Evolutionary conservation across 768 basidiomycete genomes (phyloP), one percentile per base, ranked within the genome.

Genomic region (Termitomyces sp.): DNA sequence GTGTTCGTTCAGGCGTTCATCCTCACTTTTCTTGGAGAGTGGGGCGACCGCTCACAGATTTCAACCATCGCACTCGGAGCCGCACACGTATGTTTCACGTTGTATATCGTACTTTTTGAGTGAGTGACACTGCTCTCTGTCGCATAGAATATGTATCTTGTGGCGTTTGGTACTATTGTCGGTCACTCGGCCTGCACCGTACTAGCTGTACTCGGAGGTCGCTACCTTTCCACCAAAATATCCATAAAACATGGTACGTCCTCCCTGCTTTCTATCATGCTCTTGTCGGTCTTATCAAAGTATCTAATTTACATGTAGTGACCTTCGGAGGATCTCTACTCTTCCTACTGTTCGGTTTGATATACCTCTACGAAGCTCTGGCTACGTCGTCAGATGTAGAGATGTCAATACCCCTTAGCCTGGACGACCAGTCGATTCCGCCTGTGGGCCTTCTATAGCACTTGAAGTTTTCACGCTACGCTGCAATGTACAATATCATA

Each of bases 31-130:
- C 78, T 99, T n/a, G 97, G 95, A 10, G 97, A 99, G 73, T 98
- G 97, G 97, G 96, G 97, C 0, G 97, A 98, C 73, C 76, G 96
- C 54, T 96, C 93, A 67, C 96, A 99, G 74, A 93, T 98, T 65
- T 90, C 97, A 2, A 98, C 97, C 2, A 96, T 98, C 61, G 95
- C 93, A 5, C 77, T 98, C 53, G 96, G 91, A 2, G 95, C 95
- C 24, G 92, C 95, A 22, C 94, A 99, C 74, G 96, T 98, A 67
- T 40, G 75, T 73, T 20, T 40, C 43, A n/a, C 49, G n/a, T 52
- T n/a, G 26, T 26, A 9, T 18, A 24, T 52, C 18, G 38, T 52
- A 49, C 36, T 32, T 48, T 28, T 18, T 22, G 26, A 45, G 22
- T 30, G 30, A 56, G 22, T 30, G 40, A 62, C 18, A 44, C 38